Base-by-base conservation (phyloP, 805 yeast species). In the Teunomyces barrocoloradensis region DNA sequence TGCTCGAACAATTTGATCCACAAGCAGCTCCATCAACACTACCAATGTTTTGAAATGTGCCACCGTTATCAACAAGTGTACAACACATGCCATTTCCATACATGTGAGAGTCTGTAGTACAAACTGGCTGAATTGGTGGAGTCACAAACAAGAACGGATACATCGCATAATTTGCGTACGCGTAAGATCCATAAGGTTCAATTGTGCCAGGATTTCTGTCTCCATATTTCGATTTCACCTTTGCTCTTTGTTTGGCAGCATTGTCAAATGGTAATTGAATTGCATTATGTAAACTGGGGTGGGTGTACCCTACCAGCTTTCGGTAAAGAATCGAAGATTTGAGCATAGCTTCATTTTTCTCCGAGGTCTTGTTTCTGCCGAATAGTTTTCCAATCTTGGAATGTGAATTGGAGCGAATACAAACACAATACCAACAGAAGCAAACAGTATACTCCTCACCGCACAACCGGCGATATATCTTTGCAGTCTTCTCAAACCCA, bases 381-480 rank as follows among this genome's bases (percentile, higher is more conserved):
- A 52, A 46, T 2, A 50, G 20, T 29, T 39, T 43, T n/a, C 38
- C 42, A 3, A 49, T 44, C 10, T 38, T 44, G 9, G 50, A 32
- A 10, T 35, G 34, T n/a, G 51, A 34, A 4, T 40, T 42, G 23
- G 44, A 28, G 34, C 52, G 38, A 5, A 48, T 6, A 25, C 29
- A 36, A 43, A 36, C 49, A 45, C 55, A 52, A 30, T 52, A 49
- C 49, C 49, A 46, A 43, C 68, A 63, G 43, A 51, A 54, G 37
- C 68, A 63, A 21, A 60, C 42, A 13, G 57, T 46, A 32, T 56
- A 55, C 6, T 53, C 56, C 23, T 55, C 54, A 7, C 48, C 47
- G 43, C 44, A 56, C 10, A 18, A 32, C n/a, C 36, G 32, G 40
- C 46, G 47, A 45, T 58, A 64, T 30, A 47, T 39, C 20, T 45